These are phyloP conservation scores for Colletotrichum abscissum DNA, from an alignment of 2,329 filamentous ascomycete genomes.

Conservation along the genomic window DNA sequence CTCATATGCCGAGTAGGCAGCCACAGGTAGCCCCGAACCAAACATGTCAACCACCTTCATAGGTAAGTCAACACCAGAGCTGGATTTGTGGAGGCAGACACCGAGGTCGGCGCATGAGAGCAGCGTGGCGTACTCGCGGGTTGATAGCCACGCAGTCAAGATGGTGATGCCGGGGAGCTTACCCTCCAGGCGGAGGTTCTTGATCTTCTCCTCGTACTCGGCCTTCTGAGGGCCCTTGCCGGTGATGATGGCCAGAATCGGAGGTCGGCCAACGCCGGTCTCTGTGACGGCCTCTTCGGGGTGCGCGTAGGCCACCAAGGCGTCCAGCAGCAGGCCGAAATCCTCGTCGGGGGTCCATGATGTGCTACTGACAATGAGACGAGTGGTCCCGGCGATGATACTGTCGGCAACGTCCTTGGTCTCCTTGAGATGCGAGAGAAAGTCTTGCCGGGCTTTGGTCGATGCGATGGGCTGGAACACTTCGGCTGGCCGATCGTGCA, in stretches of 20 bases:
- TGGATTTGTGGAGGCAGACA: conserved; percentile 91
- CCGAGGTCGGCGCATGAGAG: conserved; percentile 90
- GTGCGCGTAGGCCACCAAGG: conserved; percentile 78
- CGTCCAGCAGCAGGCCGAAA: conserved; percentile 87
- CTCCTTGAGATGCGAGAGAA: conserved; percentile 74
- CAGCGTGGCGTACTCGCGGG: conserved; percentile 84
- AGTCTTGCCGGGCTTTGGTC: conserved; percentile 57
- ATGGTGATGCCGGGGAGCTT: conserved; percentile 78
- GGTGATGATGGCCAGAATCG: conserved; percentile 90
- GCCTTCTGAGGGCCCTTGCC: conserved; percentile 90
- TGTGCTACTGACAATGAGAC: conserved; percentile 89
- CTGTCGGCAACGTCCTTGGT: conserved; percentile 69
- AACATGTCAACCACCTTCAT: conserved; percentile 99
- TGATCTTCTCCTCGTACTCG: conserved; percentile 76
- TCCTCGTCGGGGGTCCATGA: conserved; percentile 99
- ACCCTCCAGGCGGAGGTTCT: conserved; percentile 67
- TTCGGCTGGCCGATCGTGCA: conserved; percentile 87
- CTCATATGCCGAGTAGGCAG: conserved; percentile 86
- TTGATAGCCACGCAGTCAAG: conserved; percentile 85
- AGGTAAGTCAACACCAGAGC: conserved; percentile 92
- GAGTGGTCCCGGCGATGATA: conserved; percentile 68
- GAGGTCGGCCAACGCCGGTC: conserved; percentile 40
- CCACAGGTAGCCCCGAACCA: conserved; percentile 89
- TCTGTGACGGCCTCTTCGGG: conserved; percentile 51
- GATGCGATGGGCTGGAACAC: conserved; percentile 80